phyloP scores from a whole-genome alignment of 257 asterid species.

The Solanum etuberosum region DNA sequence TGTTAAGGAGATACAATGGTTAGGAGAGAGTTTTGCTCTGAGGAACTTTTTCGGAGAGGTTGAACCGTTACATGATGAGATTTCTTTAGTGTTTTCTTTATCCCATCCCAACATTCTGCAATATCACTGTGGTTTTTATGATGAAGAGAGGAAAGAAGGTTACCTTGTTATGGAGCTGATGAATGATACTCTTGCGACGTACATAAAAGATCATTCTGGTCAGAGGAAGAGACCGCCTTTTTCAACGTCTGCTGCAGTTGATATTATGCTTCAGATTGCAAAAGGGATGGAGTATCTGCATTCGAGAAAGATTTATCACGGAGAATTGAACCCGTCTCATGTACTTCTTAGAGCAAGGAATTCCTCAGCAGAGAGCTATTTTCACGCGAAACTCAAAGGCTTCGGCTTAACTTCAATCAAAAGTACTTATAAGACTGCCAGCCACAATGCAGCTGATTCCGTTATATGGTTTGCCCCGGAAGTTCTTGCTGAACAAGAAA shows the following conservation, averaged over 20 bases:
- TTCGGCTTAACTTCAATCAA: constrained; percentile 39
- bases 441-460: constrained; percentile 22
- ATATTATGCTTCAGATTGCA: constrained; percentile 78
- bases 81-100: constrained; percentile 37
- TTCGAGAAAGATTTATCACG: constrained; percentile 55
- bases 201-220: constrained; percentile 50
- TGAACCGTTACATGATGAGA: constrained; percentile 37
- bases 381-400: constrained; percentile 53
- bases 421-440: constrained; percentile 11
- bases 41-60: constrained; percentile 65
- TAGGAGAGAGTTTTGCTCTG: constrained; percentile 71
- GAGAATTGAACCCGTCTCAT: constrained; percentile 63
- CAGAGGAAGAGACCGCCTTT: constrained; percentile 52
- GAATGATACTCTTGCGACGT: constrained; percentile 50
- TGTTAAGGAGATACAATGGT: constrained; percentile 76
- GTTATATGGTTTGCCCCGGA: constrained; percentile 88
- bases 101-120: constrained; percentile 75
- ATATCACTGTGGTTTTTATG: constrained; percentile 57
- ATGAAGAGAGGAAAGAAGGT: constrained; percentile 81
- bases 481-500: constrained; percentile 55
- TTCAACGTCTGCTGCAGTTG: constrained; percentile 54
- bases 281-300: constrained; percentile 86
- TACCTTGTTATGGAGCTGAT: constrained; percentile 78
- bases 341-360: constrained; percentile 46
- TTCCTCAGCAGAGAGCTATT: constrained; percentile 33